Conservation (phyloP, 2,329 filamentous ascomycete genomes). For the Apiospora saccharicola region DNA sequence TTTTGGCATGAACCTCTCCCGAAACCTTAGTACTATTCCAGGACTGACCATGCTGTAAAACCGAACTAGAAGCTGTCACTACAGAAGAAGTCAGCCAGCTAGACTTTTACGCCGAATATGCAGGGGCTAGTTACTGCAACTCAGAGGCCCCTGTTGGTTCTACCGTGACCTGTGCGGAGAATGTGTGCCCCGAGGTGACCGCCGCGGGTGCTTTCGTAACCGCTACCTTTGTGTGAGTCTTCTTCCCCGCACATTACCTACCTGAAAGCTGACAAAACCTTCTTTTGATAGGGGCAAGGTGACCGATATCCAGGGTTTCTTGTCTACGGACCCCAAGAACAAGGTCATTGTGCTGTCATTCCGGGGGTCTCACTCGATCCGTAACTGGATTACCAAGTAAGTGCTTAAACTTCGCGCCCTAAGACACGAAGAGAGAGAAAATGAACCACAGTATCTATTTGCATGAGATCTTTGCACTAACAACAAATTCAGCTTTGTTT, state of each 20-base stretch:
- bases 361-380: conserved; percentile 31
- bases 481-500: conserved; percentile 43
- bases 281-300: conserved; percentile 18
- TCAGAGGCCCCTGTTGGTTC: conserved; percentile 47
- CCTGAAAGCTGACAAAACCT: not conserved
- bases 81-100: conserved; percentile 45
- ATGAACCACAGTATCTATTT: conserved; percentile 16
- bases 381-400: conserved; percentile 32
- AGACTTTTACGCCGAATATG: conserved; percentile 59
- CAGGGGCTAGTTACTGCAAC: conserved; percentile 63
- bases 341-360: conserved; percentile 34
- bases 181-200: conserved; percentile 46
- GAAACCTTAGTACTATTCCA: conserved; percentile 26
- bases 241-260: not conserved
- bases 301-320: conserved; percentile 33
- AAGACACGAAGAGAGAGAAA: conserved; percentile 4
- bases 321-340: conserved; percentile 33
- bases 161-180: conserved; percentile 50
- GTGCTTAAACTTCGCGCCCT: conserved; percentile 3
- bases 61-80: conserved; percentile 37
- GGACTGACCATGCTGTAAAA: not conserved
- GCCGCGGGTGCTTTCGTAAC: conserved; percentile 28
- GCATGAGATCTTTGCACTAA: not conserved
- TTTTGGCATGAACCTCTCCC: not conserved
- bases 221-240: conserved; percentile 30